Evolutionary conservation across 225 moss, liverwort and hornwort species (phyloP), one percentile per base, ranked within the genome.

Genomic region (Pseudisothecium myosuroides): DNA sequence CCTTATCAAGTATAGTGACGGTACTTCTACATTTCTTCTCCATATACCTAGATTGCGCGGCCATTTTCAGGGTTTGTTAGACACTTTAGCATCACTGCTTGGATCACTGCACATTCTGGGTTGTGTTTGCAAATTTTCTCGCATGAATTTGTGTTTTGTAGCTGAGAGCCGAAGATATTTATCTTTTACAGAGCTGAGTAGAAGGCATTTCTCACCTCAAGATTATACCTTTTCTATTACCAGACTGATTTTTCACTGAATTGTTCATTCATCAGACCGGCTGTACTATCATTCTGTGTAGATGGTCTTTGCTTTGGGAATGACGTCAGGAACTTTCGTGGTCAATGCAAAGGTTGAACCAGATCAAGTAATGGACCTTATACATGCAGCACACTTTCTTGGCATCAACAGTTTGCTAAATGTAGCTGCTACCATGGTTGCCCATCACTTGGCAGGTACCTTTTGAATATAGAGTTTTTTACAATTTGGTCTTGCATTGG

Each of bases 361-460:
- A 50, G 91, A 91, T 67, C 94, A 92, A 90, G 97, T 97, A 73
- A 96, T 97, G 96, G 95, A 97, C 88, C 93, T 97, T n/a, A 92
- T 97, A 82, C 91, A 97, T 80, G 97, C 93, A 83, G 96, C 96
- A 88, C 95, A 97, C 83, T 97, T 96, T 89, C 96, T 97, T 81
- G 94, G 97, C 79, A 92, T 97, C 88, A 86, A 82, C 37, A 95
- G 94, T 90, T 91, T 97, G 87, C 93, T 97, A 22, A 93, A 92
- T 68, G 97, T 97, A 79, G 92, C 96, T 89, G 94, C 96, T 81
- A 94, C 95, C 49, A 97, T 97, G 97, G 95, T 97, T 90, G 96
- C 97, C 59, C 93, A 96, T 91, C 96, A 92, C 88, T 93, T 97
- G 87, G 86, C 92, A 94, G 96, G 97, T 97, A 91, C 26, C 61